Conservation (phyloP, 2,329 filamentous ascomycete species). For the Aspergillus ruber region DNA sequence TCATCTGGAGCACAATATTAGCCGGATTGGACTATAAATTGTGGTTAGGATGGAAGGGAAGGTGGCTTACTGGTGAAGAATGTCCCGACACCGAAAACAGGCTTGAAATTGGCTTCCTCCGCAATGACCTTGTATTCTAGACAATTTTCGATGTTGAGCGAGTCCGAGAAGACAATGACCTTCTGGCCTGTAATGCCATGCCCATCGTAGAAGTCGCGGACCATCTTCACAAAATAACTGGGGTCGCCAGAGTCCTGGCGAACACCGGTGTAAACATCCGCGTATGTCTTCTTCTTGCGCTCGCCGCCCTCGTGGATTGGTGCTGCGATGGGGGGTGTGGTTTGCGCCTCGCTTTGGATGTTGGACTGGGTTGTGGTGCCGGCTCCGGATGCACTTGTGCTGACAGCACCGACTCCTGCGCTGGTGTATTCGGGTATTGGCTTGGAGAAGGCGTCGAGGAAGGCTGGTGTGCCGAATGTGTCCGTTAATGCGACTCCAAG, state of each 20-base stretch:
- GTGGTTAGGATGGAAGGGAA: background rate
- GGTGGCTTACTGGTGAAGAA: conserved; percentile 68
- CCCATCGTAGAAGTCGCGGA: conserved; percentile 72
- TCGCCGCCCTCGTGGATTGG: conserved; percentile 30
- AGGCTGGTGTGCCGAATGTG: conserved; percentile 88
- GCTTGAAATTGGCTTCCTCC: conserved; percentile 71
- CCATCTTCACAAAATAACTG: conserved; percentile 67
- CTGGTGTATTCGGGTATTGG: conserved; percentile 48
- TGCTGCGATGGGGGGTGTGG: conserved; percentile 39
- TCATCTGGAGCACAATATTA: conserved; percentile 54
- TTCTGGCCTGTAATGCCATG: conserved; percentile 74
- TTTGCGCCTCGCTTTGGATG: conserved; percentile 32
- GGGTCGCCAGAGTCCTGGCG: conserved; percentile 90
- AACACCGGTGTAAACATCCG: conserved; percentile 74
- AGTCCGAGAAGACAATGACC: conserved; percentile 91
- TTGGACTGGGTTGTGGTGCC: conserved; percentile 39
- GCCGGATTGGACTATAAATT: background rate
- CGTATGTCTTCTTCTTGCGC: conserved; percentile 58
- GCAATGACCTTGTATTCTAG: conserved; percentile 82
- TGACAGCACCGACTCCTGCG: conserved; percentile 33
- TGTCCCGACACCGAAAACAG: conserved; percentile 90
- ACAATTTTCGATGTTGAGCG: conserved; percentile 82
- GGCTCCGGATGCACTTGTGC: conserved; percentile 34
- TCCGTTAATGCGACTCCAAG: conserved; percentile 88
- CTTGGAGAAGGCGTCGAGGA: conserved; percentile 75